Evolutionary conservation across 139 green algal genomes (phyloP).

Genomic region (Yamagishiella unicocca): DNA sequence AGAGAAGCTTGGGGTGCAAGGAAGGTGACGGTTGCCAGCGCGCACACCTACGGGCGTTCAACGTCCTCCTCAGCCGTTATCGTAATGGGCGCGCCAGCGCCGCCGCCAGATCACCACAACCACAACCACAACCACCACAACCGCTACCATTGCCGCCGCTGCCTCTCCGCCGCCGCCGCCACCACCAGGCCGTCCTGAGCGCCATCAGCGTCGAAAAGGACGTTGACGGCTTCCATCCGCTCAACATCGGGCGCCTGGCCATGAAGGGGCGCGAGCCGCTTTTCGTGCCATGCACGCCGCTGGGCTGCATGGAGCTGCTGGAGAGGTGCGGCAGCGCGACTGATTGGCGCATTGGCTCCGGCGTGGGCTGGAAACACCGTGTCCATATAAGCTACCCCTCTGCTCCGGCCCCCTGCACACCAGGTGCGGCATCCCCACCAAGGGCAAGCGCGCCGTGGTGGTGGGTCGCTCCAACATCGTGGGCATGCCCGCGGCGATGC

Average conservation of each 20-base stretch:
- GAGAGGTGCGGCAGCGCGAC: conserved; percentile 57
- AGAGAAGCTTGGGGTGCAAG: too few relatives aligned
- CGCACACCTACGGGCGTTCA: too few relatives aligned
- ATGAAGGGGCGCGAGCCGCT: conserved; percentile 86
- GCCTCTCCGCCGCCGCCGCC: neutral
- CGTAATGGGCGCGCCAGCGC: too few relatives aligned
- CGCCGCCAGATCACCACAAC: too few relatives aligned
- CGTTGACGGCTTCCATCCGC: conserved; percentile 97
- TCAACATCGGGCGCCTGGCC: conserved; percentile 92
- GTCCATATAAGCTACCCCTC: neutral
- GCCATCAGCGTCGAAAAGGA: conserved; percentile 91
- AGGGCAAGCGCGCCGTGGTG: conserved; percentile 85
- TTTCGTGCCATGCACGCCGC: conserved; percentile 90
- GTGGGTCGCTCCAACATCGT: conserved; percentile 96
- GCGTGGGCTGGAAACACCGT: too few relatives aligned
- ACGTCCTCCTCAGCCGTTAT: too few relatives aligned
- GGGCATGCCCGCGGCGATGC: conserved; percentile 93
- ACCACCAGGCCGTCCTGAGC: conserved; percentile 73
- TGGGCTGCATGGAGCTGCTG: conserved; percentile 89
- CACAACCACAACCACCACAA: too few relatives aligned
- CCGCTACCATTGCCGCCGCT: too few relatives aligned
- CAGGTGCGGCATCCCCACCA: conserved; percentile 51
- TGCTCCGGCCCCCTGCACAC: neutral
- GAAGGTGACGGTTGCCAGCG: too few relatives aligned
- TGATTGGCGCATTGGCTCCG: too few relatives aligned